Conservation (phyloP, 257 asterid species). For the Penstemon davidsonii region DNA sequence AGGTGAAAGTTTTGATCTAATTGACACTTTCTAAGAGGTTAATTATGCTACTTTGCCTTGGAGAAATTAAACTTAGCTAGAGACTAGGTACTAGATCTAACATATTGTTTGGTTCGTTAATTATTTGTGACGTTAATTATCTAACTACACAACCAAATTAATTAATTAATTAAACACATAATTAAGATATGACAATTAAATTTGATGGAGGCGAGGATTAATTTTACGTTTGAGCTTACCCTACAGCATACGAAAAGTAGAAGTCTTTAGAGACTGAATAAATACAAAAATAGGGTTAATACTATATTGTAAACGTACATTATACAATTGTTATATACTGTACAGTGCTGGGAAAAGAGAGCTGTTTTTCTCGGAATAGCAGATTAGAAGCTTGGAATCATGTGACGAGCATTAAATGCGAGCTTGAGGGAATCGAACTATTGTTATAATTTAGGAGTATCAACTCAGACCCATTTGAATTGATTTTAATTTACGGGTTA, state of each 20-base stretch:
- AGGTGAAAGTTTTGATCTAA: too few relatives aligned
- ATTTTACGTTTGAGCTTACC: too few relatives aligned
- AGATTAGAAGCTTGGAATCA: conserved; percentile 87
- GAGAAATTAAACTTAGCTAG: too few relatives aligned
- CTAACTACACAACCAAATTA: too few relatives aligned
- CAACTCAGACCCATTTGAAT: conserved; percentile 38
- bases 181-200: not conserved
- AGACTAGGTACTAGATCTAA: too few relatives aligned
- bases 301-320: conserved; percentile 13
- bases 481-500: not conserved
- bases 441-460: conserved; percentile 54
- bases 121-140: too few relatives aligned
- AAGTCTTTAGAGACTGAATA: conserved; percentile 11
- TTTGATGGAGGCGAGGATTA: not conserved
- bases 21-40: too few relatives aligned
- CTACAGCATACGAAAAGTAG: too few relatives aligned
- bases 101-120: too few relatives aligned
- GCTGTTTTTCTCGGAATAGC: conserved; percentile 71
- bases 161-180: too few relatives aligned
- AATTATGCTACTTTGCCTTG: too few relatives aligned
- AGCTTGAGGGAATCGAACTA: conserved; percentile 63
- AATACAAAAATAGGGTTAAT: conserved; percentile 10
- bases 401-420: conserved; percentile 94
- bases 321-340: conserved; percentile 29
- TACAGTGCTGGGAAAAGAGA: conserved; percentile 48